Evolutionary conservation across 257 asterid species (phyloP).

Genomic region (Solanum megistacrolobum): DNA sequence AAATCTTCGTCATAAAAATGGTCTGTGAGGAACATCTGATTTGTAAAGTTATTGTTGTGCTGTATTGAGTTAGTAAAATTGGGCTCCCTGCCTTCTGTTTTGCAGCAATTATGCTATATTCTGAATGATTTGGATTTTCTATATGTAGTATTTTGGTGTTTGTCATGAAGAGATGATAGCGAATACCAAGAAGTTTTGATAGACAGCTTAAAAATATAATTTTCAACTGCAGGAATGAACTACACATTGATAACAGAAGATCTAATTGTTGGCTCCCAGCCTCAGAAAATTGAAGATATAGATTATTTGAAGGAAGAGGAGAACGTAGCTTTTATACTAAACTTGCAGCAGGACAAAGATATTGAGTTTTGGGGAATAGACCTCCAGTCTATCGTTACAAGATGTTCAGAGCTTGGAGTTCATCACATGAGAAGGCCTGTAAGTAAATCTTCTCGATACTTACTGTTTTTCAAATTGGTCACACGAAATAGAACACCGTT

Average conservation of each 20-base stretch:
- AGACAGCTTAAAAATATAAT: slow-evolving; percentile 2
- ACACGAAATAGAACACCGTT: neutral
- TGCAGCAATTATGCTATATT: neutral
- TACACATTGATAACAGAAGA: slow-evolving; percentile 74
- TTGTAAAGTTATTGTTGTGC: neutral
- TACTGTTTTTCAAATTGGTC: neutral
- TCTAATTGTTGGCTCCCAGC: slow-evolving; percentile 87
- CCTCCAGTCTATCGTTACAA: slow-evolving; percentile 41
- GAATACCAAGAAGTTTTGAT: neutral
- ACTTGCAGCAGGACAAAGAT: slow-evolving; percentile 87
- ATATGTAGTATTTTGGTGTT: neutral
- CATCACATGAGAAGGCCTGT: slow-evolving; percentile 93
- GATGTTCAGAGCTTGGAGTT: slow-evolving; percentile 61
- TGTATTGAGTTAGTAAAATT: neutral
- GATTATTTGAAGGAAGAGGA: slow-evolving; percentile 68
- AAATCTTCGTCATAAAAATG: neutral
- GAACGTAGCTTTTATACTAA: slow-evolving; percentile 64
- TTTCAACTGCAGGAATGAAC: slow-evolving; percentile 71
- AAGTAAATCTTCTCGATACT: slow-evolving; percentile 25
- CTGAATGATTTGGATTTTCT: neutral
- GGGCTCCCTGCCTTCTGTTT: neutral
- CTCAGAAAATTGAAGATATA: slow-evolving; percentile 79
- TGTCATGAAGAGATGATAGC: neutral
- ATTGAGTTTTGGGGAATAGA: slow-evolving; percentile 79
- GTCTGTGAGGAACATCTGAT: neutral